Evolutionary conservation across 2,329 filamentous ascomycete genomes (phyloP), one percentile per base, ranked within the genome.

Genomic region (Aspergillus sp.): DNA sequence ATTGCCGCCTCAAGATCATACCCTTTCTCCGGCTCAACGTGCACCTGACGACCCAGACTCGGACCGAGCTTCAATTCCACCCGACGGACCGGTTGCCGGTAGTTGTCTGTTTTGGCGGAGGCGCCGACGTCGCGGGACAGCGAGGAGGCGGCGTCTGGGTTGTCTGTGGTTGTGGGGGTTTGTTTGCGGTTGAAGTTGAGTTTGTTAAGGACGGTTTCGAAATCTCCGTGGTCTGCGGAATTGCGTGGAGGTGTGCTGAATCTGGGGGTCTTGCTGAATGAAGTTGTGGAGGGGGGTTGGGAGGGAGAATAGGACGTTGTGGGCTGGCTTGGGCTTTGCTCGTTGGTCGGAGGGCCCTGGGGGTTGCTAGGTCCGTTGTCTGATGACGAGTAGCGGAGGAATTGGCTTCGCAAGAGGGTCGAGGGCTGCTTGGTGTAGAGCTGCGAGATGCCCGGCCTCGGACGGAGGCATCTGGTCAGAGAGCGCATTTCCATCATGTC

Each of bases 31-130:
- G 65, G 63, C 50, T 66, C 60, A 37, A 70, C 65, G 5, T 58
- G 46, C 12, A 64, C 56, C 53, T 67, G 62, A 1, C 67, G 65
- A 19, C 67, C 67, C 20, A 70, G 60, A 27, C 58, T 57, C n/a
- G 67, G 63, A 3, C 65, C 65, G 20, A 69, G 57, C 54, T 69
- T 68, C 42, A 68, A 47, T 37, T 66, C 60, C 17, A 63, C 50
- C 44, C 58, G 60, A n/a, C 58, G 61, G 27, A 49, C 25, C 5
- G 59, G 55, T 3, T 47, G 47, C 10, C 54, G 49, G 43, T 55
- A 48, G 25, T 50, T 55, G 22, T 60, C 53, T 19, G 51, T 50
- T 22, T 45, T 45, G 17, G 55, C 51, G 41, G 56, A 52, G 27
- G 46, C 17, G 44, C 54, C 50, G 20, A 61, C 57, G 10, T 54